These are phyloP conservation scores for Gossypium herbaceum DNA, from an alignment of 345 rosid species.

Conservation along the genomic window DNA sequence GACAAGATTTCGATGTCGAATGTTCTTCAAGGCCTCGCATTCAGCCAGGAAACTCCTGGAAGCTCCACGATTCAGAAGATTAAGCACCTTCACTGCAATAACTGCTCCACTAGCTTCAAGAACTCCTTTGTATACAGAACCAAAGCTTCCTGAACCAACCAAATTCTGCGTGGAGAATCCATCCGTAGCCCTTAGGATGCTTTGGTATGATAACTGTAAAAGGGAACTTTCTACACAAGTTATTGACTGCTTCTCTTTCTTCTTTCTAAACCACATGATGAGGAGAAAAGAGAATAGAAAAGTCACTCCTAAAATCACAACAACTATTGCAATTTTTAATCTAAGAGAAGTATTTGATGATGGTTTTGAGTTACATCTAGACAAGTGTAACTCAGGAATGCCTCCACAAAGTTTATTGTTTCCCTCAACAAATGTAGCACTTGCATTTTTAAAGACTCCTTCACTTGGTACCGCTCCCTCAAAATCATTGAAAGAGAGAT, in stretches of 20 bases:
- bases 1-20: slow-evolving; percentile 43
- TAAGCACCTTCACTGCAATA: slow-evolving; percentile 38
- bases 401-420: slow-evolving; percentile 42
- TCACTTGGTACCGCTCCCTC: slow-evolving; percentile 35
- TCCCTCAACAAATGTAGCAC: slow-evolving; percentile 27
- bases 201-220: slow-evolving; percentile 5
- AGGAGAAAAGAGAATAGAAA: neutral
- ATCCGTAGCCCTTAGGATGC: slow-evolving; percentile 16
- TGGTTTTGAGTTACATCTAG: neutral
- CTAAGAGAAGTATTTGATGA: neutral
- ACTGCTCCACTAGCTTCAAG: neutral
- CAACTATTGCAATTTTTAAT: neutral
- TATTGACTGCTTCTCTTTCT: neutral
- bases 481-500: slow-evolving; percentile 38
- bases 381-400: neutral
- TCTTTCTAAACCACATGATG: neutral
- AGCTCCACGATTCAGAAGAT: slow-evolving; percentile 21
- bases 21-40: slow-evolving; percentile 11
- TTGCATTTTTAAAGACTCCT: slow-evolving; percentile 33
- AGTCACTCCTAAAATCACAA: neutral
- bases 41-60: neutral
- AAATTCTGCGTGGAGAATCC: slow-evolving; percentile 20
- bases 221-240: neutral
- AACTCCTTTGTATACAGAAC: slow-evolving; percentile 19
- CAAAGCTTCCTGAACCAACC: slow-evolving; percentile 27